A percentile compares a stretch with the other conserved stretches of the same genome.
Conservation (phyloP, 1,284 basidiomycete species). For the Apiotrichum porosum region DNA sequence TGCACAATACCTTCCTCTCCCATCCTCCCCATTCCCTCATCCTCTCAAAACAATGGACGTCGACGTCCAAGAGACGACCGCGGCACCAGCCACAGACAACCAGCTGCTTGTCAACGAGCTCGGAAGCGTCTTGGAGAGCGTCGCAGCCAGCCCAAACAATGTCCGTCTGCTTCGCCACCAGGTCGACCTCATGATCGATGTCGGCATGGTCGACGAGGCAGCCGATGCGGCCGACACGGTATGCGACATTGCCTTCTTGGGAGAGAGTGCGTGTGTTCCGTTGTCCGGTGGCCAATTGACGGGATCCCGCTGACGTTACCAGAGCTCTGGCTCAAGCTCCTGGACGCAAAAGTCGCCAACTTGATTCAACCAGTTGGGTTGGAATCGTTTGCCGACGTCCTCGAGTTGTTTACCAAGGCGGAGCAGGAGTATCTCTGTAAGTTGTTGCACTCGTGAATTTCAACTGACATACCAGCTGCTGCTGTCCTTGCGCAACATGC, state of each 20-base stretch:
- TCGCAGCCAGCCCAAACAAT: constrained; percentile 29
- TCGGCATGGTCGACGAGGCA: constrained; percentile 25
- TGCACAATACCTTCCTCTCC: too few species aligned
- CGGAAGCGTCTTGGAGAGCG: constrained; percentile 19
- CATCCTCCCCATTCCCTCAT: too few species aligned
- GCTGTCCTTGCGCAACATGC: constrained; percentile 65
- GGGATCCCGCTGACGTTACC: background rate
- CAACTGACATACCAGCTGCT: constrained; percentile 55
- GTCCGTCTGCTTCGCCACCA: constrained; percentile 29
- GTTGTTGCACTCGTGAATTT: constrained; percentile 34
- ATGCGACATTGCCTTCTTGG: constrained; percentile 26
- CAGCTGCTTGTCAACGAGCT: constrained; percentile 23
- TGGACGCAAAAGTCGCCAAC: constrained; percentile 23
- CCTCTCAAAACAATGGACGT: constrained; percentile 4
- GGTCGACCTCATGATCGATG: constrained; percentile 26
- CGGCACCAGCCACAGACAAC: background rate
- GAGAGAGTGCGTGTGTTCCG: constrained; percentile 26
- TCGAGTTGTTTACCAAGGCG: constrained; percentile 63
- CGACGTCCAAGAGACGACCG: background rate
- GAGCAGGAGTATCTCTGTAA: constrained; percentile 76
- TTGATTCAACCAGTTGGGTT: constrained; percentile 19
- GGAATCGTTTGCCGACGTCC: constrained; percentile 57
- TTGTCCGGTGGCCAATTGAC: too few species aligned
- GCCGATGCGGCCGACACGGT: constrained; percentile 16
- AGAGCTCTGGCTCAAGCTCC: constrained; percentile 33